Base-by-base conservation (phyloP, 2,329 filamentous ascomycete species). In the Fusarium lateritium region DNA sequence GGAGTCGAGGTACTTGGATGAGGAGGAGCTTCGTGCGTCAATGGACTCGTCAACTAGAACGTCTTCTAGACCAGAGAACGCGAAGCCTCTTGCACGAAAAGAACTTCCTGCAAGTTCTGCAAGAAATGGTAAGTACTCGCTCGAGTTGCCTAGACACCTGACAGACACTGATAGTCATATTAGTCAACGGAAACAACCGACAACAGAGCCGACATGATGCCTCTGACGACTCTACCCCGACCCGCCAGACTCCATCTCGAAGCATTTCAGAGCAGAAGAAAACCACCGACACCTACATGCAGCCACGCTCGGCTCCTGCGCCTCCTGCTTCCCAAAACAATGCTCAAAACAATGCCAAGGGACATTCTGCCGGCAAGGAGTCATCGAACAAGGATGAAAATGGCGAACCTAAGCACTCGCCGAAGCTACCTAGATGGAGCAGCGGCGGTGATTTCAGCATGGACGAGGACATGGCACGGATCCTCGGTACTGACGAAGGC, bases 401-500 rank as follows among this genome's bases (percentile, higher is more conserved):
- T 39, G 71, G 65, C 74, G 85, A 78, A 63, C 82, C 78, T 68
- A 87, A 88, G 70, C 79, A 80, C 39, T 92, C 91, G 11, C 90
- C 91, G 11, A 90, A 89, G 73, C 82, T 93, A 66, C 88, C 91
- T 69, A 86, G 91, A 74, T 93, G 88, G 88, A 97, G 92, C 79
- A 86, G 88, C 43, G 93, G 93, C 53, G 93, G 91, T 56, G 94
- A 97, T 70, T 96, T 98, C 76, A 96, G 92, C 62, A 90, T 97
- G 91, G 95, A 98, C 70, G 94, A 98, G 79, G 96, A 98, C 76
- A 94, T 98, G 89, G 92, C 93, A 55, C 91, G 94, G 59, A 95
- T 98, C 60, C 84, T 97, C 62, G 92, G 90, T 40, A 90, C 89
- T 21, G 93, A 95, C 63, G 92, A 94, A 76, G 85, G 86, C 43